A percentile compares a stretch with the other conserved stretches of the same genome.
Evolutionary conservation across 768 basidiomycete species (phyloP).

Genomic region (Sarcodon sp.): DNA sequence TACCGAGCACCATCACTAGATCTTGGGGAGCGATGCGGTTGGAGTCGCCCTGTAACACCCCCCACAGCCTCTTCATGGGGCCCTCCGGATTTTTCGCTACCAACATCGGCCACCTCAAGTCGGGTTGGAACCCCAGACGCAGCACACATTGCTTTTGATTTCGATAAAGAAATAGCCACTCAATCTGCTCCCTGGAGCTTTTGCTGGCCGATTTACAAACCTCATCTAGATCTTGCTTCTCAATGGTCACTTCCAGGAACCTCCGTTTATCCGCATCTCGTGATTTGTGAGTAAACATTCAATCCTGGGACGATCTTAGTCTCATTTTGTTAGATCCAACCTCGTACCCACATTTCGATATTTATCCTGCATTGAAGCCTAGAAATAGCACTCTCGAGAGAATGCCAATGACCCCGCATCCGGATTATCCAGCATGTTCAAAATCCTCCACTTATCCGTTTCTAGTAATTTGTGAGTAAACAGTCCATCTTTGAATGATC

Average conservation of each 20-base stretch:
- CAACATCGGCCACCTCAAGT: conserved; percentile 22
- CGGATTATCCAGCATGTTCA: too few species aligned
- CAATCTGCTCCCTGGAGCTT: conserved; percentile 4
- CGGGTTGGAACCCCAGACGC: conserved; percentile 27
- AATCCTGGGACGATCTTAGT: background rate
- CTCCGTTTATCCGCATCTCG: conserved; percentile 22
- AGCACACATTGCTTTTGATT: conserved; percentile 4
- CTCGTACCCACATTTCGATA: conserved; percentile 19
- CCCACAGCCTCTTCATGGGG: conserved; percentile 38
- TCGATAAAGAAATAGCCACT: background rate
- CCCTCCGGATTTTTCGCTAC: conserved; percentile 25
- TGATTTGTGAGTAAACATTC: conserved; percentile 11
- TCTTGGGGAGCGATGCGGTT: conserved; percentile 22
- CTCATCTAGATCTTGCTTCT: conserved; percentile 9
- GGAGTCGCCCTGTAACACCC: conserved; percentile 28
- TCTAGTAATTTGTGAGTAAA: too few species aligned
- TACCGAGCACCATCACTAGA: conserved; percentile 22
- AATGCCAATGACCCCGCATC: too few species aligned
- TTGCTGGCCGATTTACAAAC: conserved; percentile 7
- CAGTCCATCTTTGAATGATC: too few species aligned
- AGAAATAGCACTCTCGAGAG: too few species aligned
- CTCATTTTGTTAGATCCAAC: conserved; percentile 21
- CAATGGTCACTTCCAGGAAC: conserved; percentile 9
- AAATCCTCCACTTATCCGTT: too few species aligned
- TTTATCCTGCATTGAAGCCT: conserved; percentile 13